Conservation (phyloP, 257 asterid species). For the Catharanthus roseus region DNA sequence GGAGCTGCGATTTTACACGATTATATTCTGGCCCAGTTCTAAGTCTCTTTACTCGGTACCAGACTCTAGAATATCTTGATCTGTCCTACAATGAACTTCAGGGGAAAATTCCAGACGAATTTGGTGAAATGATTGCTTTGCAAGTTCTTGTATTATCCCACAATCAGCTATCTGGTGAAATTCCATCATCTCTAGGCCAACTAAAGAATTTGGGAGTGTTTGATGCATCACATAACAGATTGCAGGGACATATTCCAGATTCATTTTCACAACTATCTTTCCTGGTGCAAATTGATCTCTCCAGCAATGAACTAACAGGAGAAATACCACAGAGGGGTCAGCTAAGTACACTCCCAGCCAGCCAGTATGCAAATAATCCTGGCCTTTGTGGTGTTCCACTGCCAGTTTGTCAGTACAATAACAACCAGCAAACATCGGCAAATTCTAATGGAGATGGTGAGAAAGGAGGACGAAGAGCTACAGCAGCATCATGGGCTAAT, state of each 20-base stretch:
- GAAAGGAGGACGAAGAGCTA: constrained; percentile 21
- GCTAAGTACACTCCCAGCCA: constrained; percentile 90
- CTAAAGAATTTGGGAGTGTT: constrained; percentile 84
- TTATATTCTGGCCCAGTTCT: constrained; percentile 82
- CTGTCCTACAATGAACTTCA: constrained; percentile 78
- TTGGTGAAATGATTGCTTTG: constrained; percentile 87
- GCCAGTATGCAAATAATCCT: constrained; percentile 73
- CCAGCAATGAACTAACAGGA: constrained; percentile 81
- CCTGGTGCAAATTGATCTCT: constrained; percentile 81
- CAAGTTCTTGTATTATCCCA: constrained; percentile 82
- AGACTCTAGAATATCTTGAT: constrained; percentile 85
- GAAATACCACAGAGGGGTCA: constrained; percentile 84
- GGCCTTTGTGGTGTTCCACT: constrained; percentile 91
- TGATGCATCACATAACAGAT: constrained; percentile 83
- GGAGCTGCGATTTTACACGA: constrained; percentile 77
- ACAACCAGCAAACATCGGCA: constrained; percentile 31
- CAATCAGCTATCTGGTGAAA: constrained; percentile 82
- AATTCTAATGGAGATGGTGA: constrained; percentile 16
- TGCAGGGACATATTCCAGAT: constrained; percentile 87
- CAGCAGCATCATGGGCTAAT: constrained; percentile 63
- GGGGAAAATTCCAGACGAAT: constrained; percentile 80
- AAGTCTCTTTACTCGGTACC: constrained; percentile 74
- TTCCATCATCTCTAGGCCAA: constrained; percentile 68
- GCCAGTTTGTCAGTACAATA: constrained; percentile 46
- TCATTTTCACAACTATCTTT: constrained; percentile 73